Evolutionary conservation across 1,284 basidiomycete species (phyloP), one percentile per base, ranked within the genome.

Genomic region (Taiwanofungus camphoratus): DNA sequence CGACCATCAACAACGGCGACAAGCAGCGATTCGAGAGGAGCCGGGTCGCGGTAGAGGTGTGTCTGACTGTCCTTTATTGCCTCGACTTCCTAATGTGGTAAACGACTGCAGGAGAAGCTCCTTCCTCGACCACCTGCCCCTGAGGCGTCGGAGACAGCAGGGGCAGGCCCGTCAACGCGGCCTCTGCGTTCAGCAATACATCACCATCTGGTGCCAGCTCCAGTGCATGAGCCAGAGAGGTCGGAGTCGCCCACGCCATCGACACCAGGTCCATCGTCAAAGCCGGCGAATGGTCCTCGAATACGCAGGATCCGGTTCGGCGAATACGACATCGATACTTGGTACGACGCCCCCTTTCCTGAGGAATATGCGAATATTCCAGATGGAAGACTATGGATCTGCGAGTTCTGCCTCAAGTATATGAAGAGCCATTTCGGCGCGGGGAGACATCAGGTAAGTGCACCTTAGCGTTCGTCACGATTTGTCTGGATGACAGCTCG

Each of bases 291-390:
- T 18, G 63, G 69, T 19, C 69, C 86, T 26, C 79, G 87, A 48
- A 94, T 96, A 68, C 82, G 82, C 44, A 82, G 76, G 41, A 94
- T 99, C 49, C 82, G 93, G 15, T 96, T 99, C 56, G 95, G 93
- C n/a, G 76, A 82, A 30, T 96, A 76, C 60, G 94, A 99, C 60
- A 93, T 99, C 58, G 85, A 95, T 59, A 97, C 95, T 0, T 99
- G 96, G 96, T 99, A 92, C 64, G 92, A 97, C 59, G 95, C 96
- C 8, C 96, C 96, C 1, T 99, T 98, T 62, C 96, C 96, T 0
- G 95, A 99, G 64, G 96, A 99, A 64, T 99, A 97, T 64, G 82
- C 91, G 22, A 81, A 84, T 51, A 87, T 97, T 40, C 91, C 93
- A 5, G 92, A 97, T 55, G 95, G 95, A 9, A 74, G 86, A 38